These are phyloP conservation scores for Rosa multiflora DNA, from an alignment of 306 rosid species.

Conservation along the genomic window DNA sequence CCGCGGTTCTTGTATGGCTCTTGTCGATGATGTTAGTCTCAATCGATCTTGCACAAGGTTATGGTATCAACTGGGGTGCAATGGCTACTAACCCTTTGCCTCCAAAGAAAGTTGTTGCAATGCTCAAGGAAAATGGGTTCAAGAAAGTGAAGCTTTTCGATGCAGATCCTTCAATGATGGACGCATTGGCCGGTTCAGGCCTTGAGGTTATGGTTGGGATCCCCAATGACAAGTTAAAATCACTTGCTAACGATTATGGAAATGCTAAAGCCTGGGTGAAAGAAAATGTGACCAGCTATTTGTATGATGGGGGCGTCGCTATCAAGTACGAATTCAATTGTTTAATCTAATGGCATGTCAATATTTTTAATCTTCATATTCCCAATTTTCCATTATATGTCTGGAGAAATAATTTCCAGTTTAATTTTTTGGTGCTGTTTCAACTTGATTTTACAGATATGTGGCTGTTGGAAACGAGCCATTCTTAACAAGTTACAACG, in stretches of 20 bases:
- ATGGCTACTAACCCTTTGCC: conserved; percentile 50
- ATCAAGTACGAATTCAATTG: conserved; percentile 38
- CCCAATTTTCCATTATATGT: background rate
- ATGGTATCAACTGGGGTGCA: conserved; percentile 86
- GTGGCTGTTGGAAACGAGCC: conserved; percentile 84
- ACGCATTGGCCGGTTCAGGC: conserved; percentile 53
- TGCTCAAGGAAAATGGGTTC: conserved; percentile 68
- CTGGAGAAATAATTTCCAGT: background rate
- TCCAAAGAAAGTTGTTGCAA: conserved; percentile 46
- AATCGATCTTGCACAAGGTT: conserved; percentile 18
- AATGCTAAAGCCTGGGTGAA: conserved; percentile 65
- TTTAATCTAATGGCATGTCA: background rate
- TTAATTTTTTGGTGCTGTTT: background rate
- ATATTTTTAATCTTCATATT: background rate
- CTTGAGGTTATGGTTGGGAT: conserved; percentile 76
- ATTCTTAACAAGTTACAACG: conserved; percentile 61
- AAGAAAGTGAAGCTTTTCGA: conserved; percentile 72
- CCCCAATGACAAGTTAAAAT: conserved; percentile 54
- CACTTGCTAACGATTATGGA: conserved; percentile 20
- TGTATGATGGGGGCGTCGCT: conserved; percentile 46
- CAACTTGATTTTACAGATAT: conserved; percentile 37
- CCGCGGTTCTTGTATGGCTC: conserved; percentile 20
- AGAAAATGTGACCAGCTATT: conserved; percentile 46
- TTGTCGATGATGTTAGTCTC: conserved; percentile 22
- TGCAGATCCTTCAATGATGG: conserved; percentile 53